Evolutionary conservation across 2,329 filamentous ascomycete genomes (phyloP), one percentile per base, ranked within the genome.

Genomic region (Rhynchosporium graminicola): DNA sequence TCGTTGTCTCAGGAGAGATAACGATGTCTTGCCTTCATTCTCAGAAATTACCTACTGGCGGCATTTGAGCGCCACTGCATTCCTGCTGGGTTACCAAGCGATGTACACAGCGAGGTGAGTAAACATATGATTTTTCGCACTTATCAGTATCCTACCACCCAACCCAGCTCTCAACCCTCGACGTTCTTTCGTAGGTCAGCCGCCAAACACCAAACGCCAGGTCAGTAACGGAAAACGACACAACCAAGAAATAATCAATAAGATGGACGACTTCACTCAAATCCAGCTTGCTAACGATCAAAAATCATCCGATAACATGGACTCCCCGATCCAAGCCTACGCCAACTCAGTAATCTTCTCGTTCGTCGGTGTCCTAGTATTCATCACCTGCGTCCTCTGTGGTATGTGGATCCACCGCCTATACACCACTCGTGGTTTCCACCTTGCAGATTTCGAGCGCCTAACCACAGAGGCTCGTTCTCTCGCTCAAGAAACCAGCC

Each of bases 371-470:
- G n/a, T 67, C 33, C 46, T 64, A 5, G 48, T 20, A 13, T 59
- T 51, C 36, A 51, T 59, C 26, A 42, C 31, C 20, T 48, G 42
- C 33, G 36, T 63, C 0, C 36, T 60, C 13, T 10, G 42, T 31
- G 45, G 50, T 9, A 56, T 63, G 12, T 64, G 46, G 36, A 50
- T 47, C 13, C 50, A 62, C 20, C 57, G 54, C 15, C 42, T 60
- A 3, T 64, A 55, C 45, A 60, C 20, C 4, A 63, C 48, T 1
- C 59, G 61, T 3, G 59, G 65, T 1, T 67, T 65, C 43, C 59
- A 66, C 42, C 47, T 66, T n/a, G 52, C 57, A 4, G 66, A 69
- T 33, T 69, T 68, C 40, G 20, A 62, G 38, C 57, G 40, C 13
- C 42, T 67, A 0, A 57, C 57, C 3, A 47, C 52, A 13, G 59